Percentiles rank a stretch among this genome's conserved stretches.
Conservation (phyloP, 768 basidiomycete species). For the Panaeolus papilionaceus region DNA sequence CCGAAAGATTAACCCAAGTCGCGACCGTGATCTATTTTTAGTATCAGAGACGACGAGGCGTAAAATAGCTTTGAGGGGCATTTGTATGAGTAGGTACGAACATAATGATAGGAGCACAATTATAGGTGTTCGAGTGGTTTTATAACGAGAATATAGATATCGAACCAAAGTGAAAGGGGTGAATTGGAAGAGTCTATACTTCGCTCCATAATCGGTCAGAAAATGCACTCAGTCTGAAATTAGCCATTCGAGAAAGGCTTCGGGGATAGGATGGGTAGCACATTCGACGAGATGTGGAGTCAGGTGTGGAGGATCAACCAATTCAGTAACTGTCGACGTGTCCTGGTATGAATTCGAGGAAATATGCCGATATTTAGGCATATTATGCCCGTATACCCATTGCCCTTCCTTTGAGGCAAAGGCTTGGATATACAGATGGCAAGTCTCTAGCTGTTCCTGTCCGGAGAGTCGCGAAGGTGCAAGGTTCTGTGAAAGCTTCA, state of each 20-base stretch:
- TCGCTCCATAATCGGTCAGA: constrained; percentile 7
- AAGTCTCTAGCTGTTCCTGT: too few relatives aligned
- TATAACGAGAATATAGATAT: background rate
- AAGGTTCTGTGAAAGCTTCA: too few relatives aligned
- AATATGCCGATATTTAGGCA: constrained; percentile 9
- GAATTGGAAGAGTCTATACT: background rate
- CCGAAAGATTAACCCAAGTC: background rate
- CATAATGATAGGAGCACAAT: background rate
- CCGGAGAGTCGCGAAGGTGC: too few relatives aligned
- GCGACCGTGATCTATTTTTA: background rate
- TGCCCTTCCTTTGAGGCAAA: too few relatives aligned
- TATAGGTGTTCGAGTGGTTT: background rate
- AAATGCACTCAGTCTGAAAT: background rate
- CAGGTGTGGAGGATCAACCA: background rate
- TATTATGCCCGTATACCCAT: background rate
- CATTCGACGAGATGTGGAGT: background rate
- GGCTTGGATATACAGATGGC: too few relatives aligned
- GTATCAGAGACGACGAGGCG: background rate
- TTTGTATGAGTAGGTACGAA: background rate
- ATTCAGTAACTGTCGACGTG: constrained; percentile 5
- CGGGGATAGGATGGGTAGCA: background rate
- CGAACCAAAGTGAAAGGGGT: background rate
- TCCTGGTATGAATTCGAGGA: background rate
- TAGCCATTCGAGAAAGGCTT: background rate
- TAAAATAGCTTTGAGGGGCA: background rate